These are phyloP conservation scores for Naganishia sp. DNA, from an alignment of 1,284 basidiomycete genomes.

Conservation along the genomic window DNA sequence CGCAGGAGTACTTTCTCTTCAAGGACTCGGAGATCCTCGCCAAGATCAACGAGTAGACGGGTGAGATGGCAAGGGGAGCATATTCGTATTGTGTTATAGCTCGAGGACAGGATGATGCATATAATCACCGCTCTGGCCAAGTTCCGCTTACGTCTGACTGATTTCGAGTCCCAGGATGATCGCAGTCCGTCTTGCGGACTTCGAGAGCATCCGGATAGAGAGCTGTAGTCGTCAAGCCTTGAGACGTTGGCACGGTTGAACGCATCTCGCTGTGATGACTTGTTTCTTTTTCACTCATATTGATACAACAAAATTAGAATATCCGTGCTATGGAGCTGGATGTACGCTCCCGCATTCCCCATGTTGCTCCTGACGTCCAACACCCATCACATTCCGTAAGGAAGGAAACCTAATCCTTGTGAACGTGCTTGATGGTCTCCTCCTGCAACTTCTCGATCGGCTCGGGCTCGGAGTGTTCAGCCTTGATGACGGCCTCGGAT, in stretches of 20 bases:
- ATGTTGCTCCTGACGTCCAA: neutral
- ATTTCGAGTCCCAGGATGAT: too few relatives aligned
- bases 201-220: too few relatives aligned
- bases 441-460: slow-evolving; percentile 46
- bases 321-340: neutral
- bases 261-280: neutral
- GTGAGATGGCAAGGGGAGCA: neutral
- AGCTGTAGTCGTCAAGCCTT: too few relatives aligned
- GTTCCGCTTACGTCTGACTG: too few relatives aligned
- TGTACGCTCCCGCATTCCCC: neutral
- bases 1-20: slow-evolving; percentile 91
- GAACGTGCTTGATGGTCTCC: slow-evolving; percentile 39
- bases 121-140: slow-evolving; percentile 7
- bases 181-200: too few relatives aligned
- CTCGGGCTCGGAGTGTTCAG: slow-evolving; percentile 41
- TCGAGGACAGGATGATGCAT: neutral
- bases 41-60: slow-evolving; percentile 84
- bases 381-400: neutral
- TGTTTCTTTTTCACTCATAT: slow-evolving; percentile 1
- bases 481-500: slow-evolving; percentile 48
- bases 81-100: neutral
- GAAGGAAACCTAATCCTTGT: slow-evolving; percentile 16
- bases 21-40: slow-evolving; percentile 94
- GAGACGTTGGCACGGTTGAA: neutral
- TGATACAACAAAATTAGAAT: slow-evolving; percentile 16